Evolutionary conservation across 768 basidiomycete species (phyloP), one percentile per base, ranked within the genome.

Genomic region (Wakefieldia striispora): DNA sequence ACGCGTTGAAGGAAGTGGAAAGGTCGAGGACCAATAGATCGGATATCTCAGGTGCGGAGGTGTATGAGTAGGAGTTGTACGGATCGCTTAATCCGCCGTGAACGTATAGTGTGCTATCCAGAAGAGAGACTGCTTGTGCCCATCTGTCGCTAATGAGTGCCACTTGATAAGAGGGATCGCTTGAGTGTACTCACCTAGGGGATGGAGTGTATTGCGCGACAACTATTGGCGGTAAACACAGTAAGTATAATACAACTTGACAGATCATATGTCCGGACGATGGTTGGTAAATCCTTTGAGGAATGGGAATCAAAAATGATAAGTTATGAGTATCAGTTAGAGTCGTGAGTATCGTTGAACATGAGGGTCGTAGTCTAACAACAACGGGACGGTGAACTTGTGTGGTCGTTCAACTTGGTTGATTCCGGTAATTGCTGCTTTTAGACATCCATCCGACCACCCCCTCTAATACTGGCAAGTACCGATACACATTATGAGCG

Each of bases 51-150:
- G 86, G 86, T 21, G 91, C 91, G 17, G 83, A 79, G 27, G 78
- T 76, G 67, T 95, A 95, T 3, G 83, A 79, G 62, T 76, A 89
- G 14, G 75, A 62, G 64, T 86, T 84, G 66, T 67, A 79, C 29
- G 76, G 73, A 67, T 92, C 89, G 35, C 83, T 85, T 64, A 90
- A 83, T 41, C 93, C 93, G 33, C 92, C 93, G 50, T 88, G 83
- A 36, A 94, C 70, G 62, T 82, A 82, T 37, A 95, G 72, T 11
- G 74, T 73, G 53, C 81, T 75, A 58, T 78, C 72, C 20, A 86
- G 64, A 37, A 86, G 59, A 17, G 81, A 77, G 1, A 73, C 70
- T 5, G 88, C 87, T 55, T 91, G 90, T 24, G 85, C 93, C 93
- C 93, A 95, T 74, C 93, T 94, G 38, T 19, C 34, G 14, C 21